Percentiles rank a stretch among this genome's conserved stretches.
These are phyloP conservation scores for Macrolepiota albuminosa DNA, from an alignment of 768 basidiomycete genomes.

Conservation along the genomic window DNA sequence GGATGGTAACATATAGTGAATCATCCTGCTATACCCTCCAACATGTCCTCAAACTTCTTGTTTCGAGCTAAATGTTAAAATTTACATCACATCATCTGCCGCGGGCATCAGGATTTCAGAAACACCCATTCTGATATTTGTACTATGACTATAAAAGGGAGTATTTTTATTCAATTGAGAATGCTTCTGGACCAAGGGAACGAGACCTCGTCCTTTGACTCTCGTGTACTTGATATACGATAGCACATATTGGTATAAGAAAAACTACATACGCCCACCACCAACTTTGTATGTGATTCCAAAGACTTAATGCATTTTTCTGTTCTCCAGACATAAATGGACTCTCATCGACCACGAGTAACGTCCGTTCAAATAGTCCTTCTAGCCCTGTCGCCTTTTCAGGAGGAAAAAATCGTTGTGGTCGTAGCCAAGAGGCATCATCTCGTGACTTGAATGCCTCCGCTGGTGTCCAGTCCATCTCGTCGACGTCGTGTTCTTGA, in stretches of 20 bases:
- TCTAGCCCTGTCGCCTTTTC: slow-evolving; percentile 78
- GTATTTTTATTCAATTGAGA: not conserved
- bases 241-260: slow-evolving; percentile 23
- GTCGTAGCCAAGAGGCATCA: slow-evolving; percentile 53
- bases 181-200: slow-evolving; percentile 2
- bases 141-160: not conserved
- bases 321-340: not conserved
- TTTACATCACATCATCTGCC: not conserved
- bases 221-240: slow-evolving; percentile 22
- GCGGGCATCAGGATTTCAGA: not conserved
- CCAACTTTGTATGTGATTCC: slow-evolving; percentile 27
- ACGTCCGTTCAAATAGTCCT: slow-evolving; percentile 58
- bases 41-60: not conserved
- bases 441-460: slow-evolving; percentile 24
- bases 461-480: slow-evolving; percentile 67
- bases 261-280: slow-evolving; percentile 29
- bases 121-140: not conserved
- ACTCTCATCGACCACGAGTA: slow-evolving; percentile 45
- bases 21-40: slow-evolving; percentile 8
- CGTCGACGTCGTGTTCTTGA: slow-evolving; percentile 34
- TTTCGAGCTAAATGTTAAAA: not conserved
- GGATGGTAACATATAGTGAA: not conserved
- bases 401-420: slow-evolving; percentile 73
- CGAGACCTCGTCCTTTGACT: slow-evolving; percentile 6
- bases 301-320: not conserved